Conservation (phyloP, 441 rosid genomes). For the Codiaeum variegatum region DNA sequence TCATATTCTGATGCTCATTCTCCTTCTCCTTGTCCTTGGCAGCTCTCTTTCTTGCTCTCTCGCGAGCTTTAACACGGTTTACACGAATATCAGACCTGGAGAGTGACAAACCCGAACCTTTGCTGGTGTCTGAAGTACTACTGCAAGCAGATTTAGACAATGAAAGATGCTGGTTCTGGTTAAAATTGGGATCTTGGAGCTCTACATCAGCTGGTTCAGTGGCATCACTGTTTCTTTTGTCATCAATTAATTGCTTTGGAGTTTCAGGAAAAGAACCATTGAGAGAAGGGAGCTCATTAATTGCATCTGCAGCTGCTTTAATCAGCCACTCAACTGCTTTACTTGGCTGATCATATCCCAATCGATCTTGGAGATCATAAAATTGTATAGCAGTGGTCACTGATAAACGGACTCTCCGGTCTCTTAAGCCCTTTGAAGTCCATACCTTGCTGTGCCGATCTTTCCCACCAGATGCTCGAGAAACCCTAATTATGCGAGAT, state of each 20-base stretch:
- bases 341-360: constrained; percentile 94
- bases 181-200: constrained; percentile 39
- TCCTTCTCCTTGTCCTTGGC: constrained; percentile 79
- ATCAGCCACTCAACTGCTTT: constrained; percentile 95
- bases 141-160: constrained; percentile 88
- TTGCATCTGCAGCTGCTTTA: constrained; percentile 73
- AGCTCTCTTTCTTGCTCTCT: constrained; percentile 73
- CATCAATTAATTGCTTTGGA: constrained; percentile 54
- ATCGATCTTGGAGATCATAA: constrained; percentile 86
- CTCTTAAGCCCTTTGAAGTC: constrained; percentile 88
- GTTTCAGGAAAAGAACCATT: constrained; percentile 57
- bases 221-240: constrained; percentile 39
- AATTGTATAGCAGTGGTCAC: constrained; percentile 88
- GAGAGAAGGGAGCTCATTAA: constrained; percentile 78
- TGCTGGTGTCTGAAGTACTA: constrained; percentile 88
- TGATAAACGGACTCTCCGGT: constrained; percentile 80
- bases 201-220: constrained; percentile 47
- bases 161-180: constrained; percentile 48
- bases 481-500: constrained; percentile 86
- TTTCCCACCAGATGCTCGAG: constrained; percentile 92
- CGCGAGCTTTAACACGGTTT: constrained; percentile 64
- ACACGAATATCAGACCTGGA: constrained; percentile 60
- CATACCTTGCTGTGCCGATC: constrained; percentile 95
- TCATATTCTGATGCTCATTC: constrained; percentile 33
- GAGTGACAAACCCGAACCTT: constrained; percentile 73